phyloP scores from a whole-genome alignment of 371 early-diverging fungal genomes.

The Mortierella sp. region DNA sequence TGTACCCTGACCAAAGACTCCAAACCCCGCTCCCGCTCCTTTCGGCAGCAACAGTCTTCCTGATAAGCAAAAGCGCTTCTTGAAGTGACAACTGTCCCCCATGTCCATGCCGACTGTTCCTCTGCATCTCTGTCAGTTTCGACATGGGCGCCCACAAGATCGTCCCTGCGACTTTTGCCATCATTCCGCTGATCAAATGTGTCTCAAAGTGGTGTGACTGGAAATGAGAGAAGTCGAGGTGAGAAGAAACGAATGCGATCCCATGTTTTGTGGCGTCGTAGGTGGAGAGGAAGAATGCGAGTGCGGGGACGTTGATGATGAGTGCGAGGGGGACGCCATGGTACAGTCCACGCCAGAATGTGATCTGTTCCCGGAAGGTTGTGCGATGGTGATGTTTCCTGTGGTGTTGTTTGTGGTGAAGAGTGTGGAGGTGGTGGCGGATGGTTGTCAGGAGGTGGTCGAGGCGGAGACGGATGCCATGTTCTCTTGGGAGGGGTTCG shows the following conservation, averaged over 20 bases:
- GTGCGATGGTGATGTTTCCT: neutral
- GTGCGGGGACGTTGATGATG: slow-evolving; percentile 42
- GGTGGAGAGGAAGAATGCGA: slow-evolving; percentile 48
- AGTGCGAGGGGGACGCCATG: slow-evolving; percentile 34
- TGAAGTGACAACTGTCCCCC: slow-evolving; percentile 18
- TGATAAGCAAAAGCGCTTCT: slow-evolving; percentile 17
- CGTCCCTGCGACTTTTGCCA: slow-evolving; percentile 39
- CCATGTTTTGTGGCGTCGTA: slow-evolving; percentile 44
- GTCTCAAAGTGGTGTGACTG: slow-evolving; percentile 30
- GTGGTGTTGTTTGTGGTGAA: slow-evolving; percentile 11
- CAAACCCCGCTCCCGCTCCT: slow-evolving; percentile 1
- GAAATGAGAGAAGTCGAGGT: slow-evolving; percentile 9
- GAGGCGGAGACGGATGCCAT: slow-evolving; percentile 16
- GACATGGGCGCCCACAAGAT: slow-evolving; percentile 51
- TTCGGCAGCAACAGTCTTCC: slow-evolving; percentile 13
- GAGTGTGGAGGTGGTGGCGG: slow-evolving; percentile 24
- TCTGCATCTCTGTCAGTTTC: slow-evolving; percentile 22
- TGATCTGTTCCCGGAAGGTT: slow-evolving; percentile 11
- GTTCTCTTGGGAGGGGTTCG: neutral
- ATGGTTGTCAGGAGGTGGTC: slow-evolving; percentile 18
- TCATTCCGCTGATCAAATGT: slow-evolving; percentile 42
- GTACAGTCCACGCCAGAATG: slow-evolving; percentile 29
- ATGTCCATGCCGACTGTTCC: neutral
- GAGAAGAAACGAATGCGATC: slow-evolving; percentile 8
- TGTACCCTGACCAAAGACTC: slow-evolving; percentile 50